phyloP scores from a whole-genome alignment of 2,329 filamentous ascomycete species.

The Penicillium paneum region DNA sequence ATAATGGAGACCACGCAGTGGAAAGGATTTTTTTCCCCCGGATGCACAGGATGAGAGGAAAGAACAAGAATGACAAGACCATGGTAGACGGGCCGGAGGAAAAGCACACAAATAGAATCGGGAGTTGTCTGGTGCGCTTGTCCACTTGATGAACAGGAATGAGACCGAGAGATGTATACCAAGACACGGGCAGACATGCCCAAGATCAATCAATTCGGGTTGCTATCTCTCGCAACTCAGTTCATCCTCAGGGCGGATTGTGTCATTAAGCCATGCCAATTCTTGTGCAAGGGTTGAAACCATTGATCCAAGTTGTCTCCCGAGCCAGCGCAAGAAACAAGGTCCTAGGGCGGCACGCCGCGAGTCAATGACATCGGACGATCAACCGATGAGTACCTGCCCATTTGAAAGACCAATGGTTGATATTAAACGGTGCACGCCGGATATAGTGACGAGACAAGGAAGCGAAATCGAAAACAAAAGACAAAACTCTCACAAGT shows the following conservation, averaged over 20 bases:
- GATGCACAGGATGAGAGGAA: conserved; percentile 2
- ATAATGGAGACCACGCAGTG: conserved; percentile 5
- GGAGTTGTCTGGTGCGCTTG: neutral
- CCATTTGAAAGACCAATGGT: conserved; percentile 12
- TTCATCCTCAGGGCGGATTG: neutral
- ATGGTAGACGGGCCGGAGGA: conserved; percentile 1
- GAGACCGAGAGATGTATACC: neutral
- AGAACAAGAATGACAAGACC: neutral
- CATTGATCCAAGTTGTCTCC: conserved; percentile 1
- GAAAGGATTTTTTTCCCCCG: conserved; percentile 7
- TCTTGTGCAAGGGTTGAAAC: neutral
- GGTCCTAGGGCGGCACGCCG: neutral
- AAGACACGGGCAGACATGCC: neutral
- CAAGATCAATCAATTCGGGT: neutral
- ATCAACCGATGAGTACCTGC: conserved; percentile 5
- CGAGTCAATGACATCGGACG: neutral
- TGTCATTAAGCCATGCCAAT: neutral
- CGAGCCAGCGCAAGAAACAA: conserved; percentile 1
- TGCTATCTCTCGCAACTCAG: neutral
- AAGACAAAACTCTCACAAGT: conserved; percentile 27
- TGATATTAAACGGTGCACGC: conserved; percentile 22
- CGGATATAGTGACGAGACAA: conserved; percentile 18
- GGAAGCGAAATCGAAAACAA: conserved; percentile 16
- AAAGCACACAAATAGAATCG: neutral
- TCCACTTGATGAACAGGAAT: neutral